Evolutionary conservation across 495 filamentous ascomycete species (phyloP).

Genomic region (Sporormia fimetaria): DNA sequence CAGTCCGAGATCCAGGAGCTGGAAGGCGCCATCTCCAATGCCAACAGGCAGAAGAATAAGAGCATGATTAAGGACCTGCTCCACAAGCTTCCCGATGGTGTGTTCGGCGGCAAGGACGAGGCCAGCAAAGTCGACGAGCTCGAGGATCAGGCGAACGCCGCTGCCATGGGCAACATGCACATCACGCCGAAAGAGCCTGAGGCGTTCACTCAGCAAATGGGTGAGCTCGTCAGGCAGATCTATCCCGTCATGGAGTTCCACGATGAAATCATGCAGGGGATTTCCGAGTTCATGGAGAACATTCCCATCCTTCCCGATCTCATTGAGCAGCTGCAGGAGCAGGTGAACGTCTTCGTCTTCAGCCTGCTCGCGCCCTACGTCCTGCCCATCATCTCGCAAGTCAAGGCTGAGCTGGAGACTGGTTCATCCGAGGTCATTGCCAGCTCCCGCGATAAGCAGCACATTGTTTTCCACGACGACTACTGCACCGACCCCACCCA

Average conservation of each 20-base stretch:
- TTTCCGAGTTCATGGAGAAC: slow-evolving; percentile 62
- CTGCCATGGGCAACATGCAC: slow-evolving; percentile 51
- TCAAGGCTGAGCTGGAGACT: slow-evolving; percentile 70
- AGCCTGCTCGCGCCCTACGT: slow-evolving; percentile 74
- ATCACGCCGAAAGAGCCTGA: slow-evolving; percentile 65
- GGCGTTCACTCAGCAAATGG: slow-evolving; percentile 56
- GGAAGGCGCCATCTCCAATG: slow-evolving; percentile 58
- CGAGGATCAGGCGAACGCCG: slow-evolving; percentile 39
- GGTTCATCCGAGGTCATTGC: slow-evolving; percentile 80
- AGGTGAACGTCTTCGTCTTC: slow-evolving; percentile 75
- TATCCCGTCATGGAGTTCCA: slow-evolving; percentile 82
- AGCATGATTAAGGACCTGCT: slow-evolving; percentile 66
- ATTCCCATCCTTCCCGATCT: slow-evolving; percentile 71
- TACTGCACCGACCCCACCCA: slow-evolving; percentile 69
- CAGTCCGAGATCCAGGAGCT: slow-evolving; percentile 78
- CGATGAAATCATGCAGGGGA: slow-evolving; percentile 68
- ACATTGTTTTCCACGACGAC: slow-evolving; percentile 75
- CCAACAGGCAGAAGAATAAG: slow-evolving; percentile 41
- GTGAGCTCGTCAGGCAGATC: slow-evolving; percentile 58
- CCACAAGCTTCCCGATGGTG: slow-evolving; percentile 60
- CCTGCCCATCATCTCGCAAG: slow-evolving; percentile 71
- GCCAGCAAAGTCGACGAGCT: slow-evolving; percentile 53
- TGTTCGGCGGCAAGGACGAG: slow-evolving; percentile 60
- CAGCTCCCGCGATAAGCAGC: slow-evolving; percentile 65
- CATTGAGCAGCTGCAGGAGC: slow-evolving; percentile 60